phyloP scores from a whole-genome alignment of 179 eudicot genomes.

The Dionaea muscipula region DNA sequence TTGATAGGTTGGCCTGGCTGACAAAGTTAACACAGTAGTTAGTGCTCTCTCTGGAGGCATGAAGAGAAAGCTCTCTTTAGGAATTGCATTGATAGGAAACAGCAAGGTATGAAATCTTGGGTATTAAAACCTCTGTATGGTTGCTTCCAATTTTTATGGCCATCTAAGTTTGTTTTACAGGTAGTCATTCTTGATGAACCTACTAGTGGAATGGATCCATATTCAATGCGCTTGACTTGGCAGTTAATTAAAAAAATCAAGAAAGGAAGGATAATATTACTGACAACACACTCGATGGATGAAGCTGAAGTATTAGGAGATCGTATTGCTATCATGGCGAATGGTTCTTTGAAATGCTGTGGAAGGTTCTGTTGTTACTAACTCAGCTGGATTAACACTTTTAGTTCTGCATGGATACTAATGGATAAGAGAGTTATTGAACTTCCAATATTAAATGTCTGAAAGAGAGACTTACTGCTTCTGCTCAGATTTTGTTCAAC shows the following conservation, averaged over 20 bases:
- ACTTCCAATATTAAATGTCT: too few species aligned
- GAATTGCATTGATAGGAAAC: constrained; percentile 84
- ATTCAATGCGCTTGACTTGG: constrained; percentile 98
- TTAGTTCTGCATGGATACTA: too few species aligned
- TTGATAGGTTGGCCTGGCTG: constrained; percentile 86
- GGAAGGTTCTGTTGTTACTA: constrained; percentile 53
- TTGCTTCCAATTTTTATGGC: background rate
- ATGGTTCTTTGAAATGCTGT: constrained; percentile 93
- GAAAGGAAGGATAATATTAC: constrained; percentile 83
- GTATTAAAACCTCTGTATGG: background rate
- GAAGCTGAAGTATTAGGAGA: constrained; percentile 98
- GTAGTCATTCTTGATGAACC: constrained; percentile 95
- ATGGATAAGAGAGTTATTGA: too few species aligned
- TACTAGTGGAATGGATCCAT: constrained; percentile 99
- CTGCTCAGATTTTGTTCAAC: background rate
- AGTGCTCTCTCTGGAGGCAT: constrained; percentile 96
- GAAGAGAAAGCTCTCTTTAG: constrained; percentile 93
- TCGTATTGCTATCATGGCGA: constrained; percentile 99
- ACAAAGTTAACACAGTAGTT: constrained; percentile 66
- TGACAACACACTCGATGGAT: constrained; percentile 99
- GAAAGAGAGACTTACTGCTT: background rate
- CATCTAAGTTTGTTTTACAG: constrained; percentile 20
- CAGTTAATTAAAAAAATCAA: constrained; percentile 76
- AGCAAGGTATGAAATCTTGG: constrained; percentile 55
- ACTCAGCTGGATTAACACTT: constrained; percentile 2